These are phyloP conservation scores for Chytriomyces sp. DNA, from an alignment of 192 early-diverging fungal species.

Conservation along the genomic window DNA sequence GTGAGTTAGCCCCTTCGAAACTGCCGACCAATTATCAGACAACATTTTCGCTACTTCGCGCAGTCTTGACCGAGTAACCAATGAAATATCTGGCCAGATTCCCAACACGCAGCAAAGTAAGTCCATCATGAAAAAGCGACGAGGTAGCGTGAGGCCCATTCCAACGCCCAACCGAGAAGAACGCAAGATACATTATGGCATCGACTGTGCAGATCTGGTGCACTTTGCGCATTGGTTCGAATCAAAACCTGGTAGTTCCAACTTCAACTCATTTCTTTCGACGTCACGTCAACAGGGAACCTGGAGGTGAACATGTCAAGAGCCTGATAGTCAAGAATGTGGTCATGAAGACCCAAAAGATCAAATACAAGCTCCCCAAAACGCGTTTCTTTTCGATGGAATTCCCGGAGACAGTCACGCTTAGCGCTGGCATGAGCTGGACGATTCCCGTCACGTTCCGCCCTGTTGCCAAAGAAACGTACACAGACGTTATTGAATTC, in stretches of 20 bases:
- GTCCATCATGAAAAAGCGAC: not conserved
- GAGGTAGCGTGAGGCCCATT: not conserved
- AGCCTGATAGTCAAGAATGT: conserved; percentile 56
- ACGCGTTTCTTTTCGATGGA: conserved; percentile 62
- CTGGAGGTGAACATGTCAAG: conserved; percentile 60
- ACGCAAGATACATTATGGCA: conserved; percentile 47
- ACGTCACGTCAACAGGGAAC: conserved; percentile 45
- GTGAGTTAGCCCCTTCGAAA: not conserved
- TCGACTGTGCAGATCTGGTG: conserved; percentile 56
- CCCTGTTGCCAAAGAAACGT: conserved; percentile 61
- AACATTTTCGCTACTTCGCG: not conserved
- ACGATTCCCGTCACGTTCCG: conserved; percentile 60
- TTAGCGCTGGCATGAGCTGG: conserved; percentile 64
- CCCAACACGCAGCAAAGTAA: not conserved
- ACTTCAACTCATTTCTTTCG: not conserved
- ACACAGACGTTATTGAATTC: conserved; percentile 59
- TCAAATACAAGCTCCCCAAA: conserved; percentile 60
- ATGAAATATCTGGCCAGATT: not conserved
- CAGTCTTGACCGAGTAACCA: not conserved
- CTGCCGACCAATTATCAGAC: not conserved
- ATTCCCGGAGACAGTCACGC: conserved; percentile 60
- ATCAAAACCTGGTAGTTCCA: not conserved
- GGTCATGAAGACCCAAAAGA: conserved; percentile 66
- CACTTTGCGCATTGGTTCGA: conserved; percentile 58
- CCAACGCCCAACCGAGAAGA: conserved; percentile 42